Evolutionary conservation across 2,329 filamentous ascomycete genomes (phyloP), one percentile per base, ranked within the genome.

Genomic region (Leptographium flavum): DNA sequence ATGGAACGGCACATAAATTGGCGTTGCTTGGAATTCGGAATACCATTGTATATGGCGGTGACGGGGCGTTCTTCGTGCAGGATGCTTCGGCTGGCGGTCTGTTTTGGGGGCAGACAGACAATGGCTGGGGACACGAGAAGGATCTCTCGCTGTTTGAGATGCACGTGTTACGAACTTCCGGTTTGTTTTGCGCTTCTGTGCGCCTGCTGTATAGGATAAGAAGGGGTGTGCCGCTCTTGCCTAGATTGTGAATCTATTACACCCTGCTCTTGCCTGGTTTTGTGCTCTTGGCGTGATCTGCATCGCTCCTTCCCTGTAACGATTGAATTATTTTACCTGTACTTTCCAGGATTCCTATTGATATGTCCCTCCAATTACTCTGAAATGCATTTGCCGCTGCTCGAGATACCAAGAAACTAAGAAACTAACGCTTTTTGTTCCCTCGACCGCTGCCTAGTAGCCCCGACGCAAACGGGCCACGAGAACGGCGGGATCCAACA

Each of bases 171-270:
- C 35, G 35, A 25, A 37, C 32, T 41, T 40, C 22, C 19, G 21
- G 14, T 28, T 37, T 37, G 13, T 23, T 37, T 37, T 14, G 30
- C 11, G 21, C 22, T 23, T 23, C 21, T 25, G 35, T 22, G 35
- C 4, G 11, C 6, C 21, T 37, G 35, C 25, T 11, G 38, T 28
- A 39, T 39, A 30, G 39, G 39, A 32, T 31, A 41, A 32, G 38
- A 30, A 28, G 28, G 39, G 39, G 39, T 22, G 39, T 11, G 7
- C 19, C 19, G 39, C 28, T 32, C 39, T 41, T 41, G 27, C 39
- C 39, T 41, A 41, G 39, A 41, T 41, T 41, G 38, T 39, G 39
- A 41, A 41, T 31, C 28, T 31, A 22, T 41, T 39, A 39, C 38
- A 41, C 39, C 39, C 39, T 41, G 25, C 25, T 39, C 28, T 19